Base-by-base conservation (phyloP, 2,329 filamentous ascomycete species). In the Calonectria pteridis region DNA sequence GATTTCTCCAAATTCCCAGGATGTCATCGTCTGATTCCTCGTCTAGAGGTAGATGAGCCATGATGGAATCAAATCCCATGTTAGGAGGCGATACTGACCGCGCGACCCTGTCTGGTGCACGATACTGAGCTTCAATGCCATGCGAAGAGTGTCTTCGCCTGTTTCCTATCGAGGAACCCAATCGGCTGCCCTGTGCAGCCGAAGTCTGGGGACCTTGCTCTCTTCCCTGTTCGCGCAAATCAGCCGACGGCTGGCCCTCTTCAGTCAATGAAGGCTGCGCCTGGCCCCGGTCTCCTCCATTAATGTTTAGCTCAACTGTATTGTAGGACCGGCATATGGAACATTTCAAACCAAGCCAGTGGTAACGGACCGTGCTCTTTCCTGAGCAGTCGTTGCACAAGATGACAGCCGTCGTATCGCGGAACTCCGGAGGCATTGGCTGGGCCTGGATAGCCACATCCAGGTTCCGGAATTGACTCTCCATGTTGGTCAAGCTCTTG, bases 401-500 rank as follows among this genome's bases (percentile, higher is more conserved):
- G 64, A 98, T 91, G 76, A 96, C 91, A 18, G 95, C 96, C 75
- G 92, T 92, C 6, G 94, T 95, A 79, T 95, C 92, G 74, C 87
- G 89, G 80, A 96, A 98, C 76, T 97, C 94, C 7, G 89, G 86
- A 0, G 97, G 97, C 95, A 99, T 98, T 2, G 97, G 97, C 82
- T 99, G 97, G 55, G 90, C 90, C 76, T 94, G 90, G 73, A 99
- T 98, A 64, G 95, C 93, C 67, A 95, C 91, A 80, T 98, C 96
- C 40, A 98, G 86, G 78, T 97, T 97, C 63, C 95, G 93, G 86
- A 98, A 99, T 79, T 97, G 94, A 46, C 94, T 91, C 82, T 98
- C 96, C 96, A 99, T 99, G 82, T 98, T 98, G 77, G 95, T 92
- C n/a, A 98, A 93, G 76, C 94, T 98, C 84, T 97, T 98, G 86